Evolutionary conservation across 352 stramenopile genomes (phyloP).

Genomic region (Phytophthora quininea): DNA sequence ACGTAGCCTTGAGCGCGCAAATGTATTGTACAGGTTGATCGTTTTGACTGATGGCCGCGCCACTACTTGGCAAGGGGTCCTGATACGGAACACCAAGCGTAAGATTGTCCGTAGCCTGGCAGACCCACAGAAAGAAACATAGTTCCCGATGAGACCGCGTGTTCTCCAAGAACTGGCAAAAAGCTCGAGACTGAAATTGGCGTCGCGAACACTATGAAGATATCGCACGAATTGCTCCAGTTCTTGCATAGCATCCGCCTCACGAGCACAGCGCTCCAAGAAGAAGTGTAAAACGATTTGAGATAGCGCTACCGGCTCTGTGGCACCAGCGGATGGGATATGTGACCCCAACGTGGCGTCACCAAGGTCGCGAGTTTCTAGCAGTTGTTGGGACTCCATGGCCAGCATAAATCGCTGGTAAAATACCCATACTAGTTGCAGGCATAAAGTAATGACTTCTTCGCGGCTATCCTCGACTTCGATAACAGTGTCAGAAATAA

Average conservation of each 20-base stretch:
- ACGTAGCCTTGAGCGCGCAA: constrained; percentile 61
- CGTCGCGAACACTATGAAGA: constrained; percentile 31
- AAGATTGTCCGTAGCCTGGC: constrained; percentile 53
- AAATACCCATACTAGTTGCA: constrained; percentile 57
- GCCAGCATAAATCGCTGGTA: constrained; percentile 68
- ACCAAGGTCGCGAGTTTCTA: constrained; percentile 17
- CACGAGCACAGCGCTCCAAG: constrained; percentile 46
- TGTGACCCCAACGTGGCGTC: constrained; percentile 9
- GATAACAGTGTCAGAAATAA: not conserved
- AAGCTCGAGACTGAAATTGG: constrained; percentile 50
- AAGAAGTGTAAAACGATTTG: constrained; percentile 61
- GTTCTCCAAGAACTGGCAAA: constrained; percentile 66
- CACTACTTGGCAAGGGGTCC: constrained; percentile 3
- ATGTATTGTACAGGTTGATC: constrained; percentile 25
- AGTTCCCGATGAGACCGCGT: constrained; percentile 43
- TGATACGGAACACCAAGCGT: constrained; percentile 60
- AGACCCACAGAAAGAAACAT: constrained; percentile 60
- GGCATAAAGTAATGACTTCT: constrained; percentile 21
- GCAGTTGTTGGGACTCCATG: constrained; percentile 43
- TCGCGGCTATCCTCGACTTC: constrained; percentile 16
- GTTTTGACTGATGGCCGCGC: not conserved
- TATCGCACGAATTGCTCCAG: constrained; percentile 47
- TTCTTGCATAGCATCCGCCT: constrained; percentile 37
- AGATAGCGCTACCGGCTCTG: constrained; percentile 30
- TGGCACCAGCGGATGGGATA: constrained; percentile 1